Evolutionary conservation across 139 green algal genomes (phyloP), one percentile per base, ranked within the genome.

Genomic region (Gonium pectorale): DNA sequence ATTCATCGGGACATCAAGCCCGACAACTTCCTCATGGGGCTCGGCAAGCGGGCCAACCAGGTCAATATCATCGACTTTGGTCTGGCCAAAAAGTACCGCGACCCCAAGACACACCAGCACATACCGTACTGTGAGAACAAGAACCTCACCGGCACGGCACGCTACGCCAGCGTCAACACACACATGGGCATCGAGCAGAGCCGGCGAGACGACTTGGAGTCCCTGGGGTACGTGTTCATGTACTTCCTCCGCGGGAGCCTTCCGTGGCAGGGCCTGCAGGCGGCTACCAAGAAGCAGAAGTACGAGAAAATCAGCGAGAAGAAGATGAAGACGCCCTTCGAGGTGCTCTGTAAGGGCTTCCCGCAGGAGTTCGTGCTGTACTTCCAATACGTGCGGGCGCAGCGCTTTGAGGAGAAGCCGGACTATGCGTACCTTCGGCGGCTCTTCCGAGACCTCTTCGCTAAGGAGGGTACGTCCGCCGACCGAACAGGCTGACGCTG

Each of bases 291-390:
- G 94, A 99, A 99, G 92, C 96, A 99, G 86, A 99, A 99, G 94
- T 99, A 99, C 87, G 97, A 99, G 87, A 99, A 99, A 88, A 99
- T 99, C 89, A 97, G 94, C 86, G 97, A 99, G 86, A 99, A 98
- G 90, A 99, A 99, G 94, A 98, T 99, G 94, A 96, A 95, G 31
- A 99, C 96, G 11, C 95, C 95, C 56, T 97, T 99, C 60, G 97
- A 99, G 93, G 88, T 93, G 21, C 90, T 99, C 11, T 99, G 96
- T 90, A 98, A 98, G 89, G 97, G 95, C 71, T 99, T 98, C 85
- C 97, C 97, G 26, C 89, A 92, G 66, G 97, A 99, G 92, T 98
- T 99, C 88, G 92, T 97, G 31, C 93, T 95, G 24, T 99, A 98
- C 92, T 99, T 99, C 85, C 94, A 99, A 89, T 98, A 98, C 85